Evolutionary conservation across 768 basidiomycete genomes (phyloP).

Genomic region (Amanita polypyramis): DNA sequence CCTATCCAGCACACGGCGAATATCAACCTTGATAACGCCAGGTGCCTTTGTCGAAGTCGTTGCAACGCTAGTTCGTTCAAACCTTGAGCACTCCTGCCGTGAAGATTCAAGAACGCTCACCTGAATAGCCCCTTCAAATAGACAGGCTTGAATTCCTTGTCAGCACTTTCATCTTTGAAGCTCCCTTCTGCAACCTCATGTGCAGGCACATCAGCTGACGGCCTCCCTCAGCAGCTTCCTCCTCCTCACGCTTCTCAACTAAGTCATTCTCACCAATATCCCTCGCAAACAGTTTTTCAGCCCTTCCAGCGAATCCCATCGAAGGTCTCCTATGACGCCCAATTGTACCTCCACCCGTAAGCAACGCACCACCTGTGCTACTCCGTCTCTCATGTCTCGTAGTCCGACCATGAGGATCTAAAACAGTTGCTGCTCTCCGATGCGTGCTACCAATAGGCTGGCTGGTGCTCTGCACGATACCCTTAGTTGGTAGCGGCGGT

Average conservation of each 20-base stretch:
- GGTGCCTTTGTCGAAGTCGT: constrained; percentile 92
- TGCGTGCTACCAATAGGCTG: constrained; percentile 53
- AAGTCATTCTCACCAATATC: constrained; percentile 36
- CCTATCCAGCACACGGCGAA: constrained; percentile 78
- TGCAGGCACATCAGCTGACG: constrained; percentile 29
- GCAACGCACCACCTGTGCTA: constrained; percentile 60
- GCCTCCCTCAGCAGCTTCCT: constrained; percentile 19
- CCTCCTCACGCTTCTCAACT: constrained; percentile 34
- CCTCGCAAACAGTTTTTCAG: constrained; percentile 40
- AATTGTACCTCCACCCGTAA: constrained; percentile 40
- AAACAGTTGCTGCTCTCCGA: constrained; percentile 66
- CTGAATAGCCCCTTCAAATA: constrained; percentile 96
- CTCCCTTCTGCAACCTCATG: constrained; percentile 17
- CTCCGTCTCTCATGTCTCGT: constrained; percentile 65
- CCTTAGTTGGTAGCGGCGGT: constrained; percentile 13
- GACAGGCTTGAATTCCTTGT: constrained; percentile 85
- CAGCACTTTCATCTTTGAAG: constrained; percentile 34
- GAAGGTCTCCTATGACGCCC: constrained; percentile 65
- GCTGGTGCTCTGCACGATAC: constrained; percentile 33
- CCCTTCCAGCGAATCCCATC: constrained; percentile 43
- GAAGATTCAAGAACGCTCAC: constrained; percentile 26
- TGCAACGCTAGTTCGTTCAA: constrained; percentile 53
- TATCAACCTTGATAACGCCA: constrained; percentile 70
- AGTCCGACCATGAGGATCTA: constrained; percentile 57
- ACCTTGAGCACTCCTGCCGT: constrained; percentile 2